Base-by-base conservation (phyloP, 192 early-diverging fungal genomes). In the Coemansia biformis region DNA sequence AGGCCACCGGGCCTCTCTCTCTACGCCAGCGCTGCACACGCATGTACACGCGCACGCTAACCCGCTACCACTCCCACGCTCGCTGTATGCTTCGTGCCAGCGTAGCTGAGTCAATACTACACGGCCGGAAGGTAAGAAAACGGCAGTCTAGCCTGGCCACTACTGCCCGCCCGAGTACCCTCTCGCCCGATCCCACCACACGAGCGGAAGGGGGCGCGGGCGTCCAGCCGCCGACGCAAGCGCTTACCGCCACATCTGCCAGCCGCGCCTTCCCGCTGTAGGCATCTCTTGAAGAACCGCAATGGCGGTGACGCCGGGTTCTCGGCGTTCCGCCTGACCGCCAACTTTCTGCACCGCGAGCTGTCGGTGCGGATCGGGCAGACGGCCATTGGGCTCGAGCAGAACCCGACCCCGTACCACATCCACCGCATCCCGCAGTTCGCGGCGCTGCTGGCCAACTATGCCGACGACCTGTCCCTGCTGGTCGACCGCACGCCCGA, bases 281-380 rank as follows among this genome's bases (percentile, higher is more conserved):
- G 67, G 42, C 67, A 63, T 31, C 38, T 71, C 38, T 43, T 71
- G 29, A 71, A 71, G 52, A 59, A 71, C 32, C 50, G 67, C 24
- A 71, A 71, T 37, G 59, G 41, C 47, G 57, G 56, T 48, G 59
- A 63, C 36, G 66, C 49, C 9, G 60, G 67, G 15, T 48, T 58
- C 33, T 58, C 67, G 15, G 67, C 66, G 30, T 63, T 65, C 30
- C 60, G 59, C 16, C 61, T 76, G 31, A 64, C 80, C 3, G 78
- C 80, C 1, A 57, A 61, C 26, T 81, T 81, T 31, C 37, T 81
- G 49, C 60, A 79, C 57, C 75, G 68, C 42, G 78, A 81, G 44
- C 57, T 81, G 38, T 76, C 78, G 15, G 75, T 79, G 37, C 72
- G 80, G n/a, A 63, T 81, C 18, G 76, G 76, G 9, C 78, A 81